Evolutionary conservation across 2,329 filamentous ascomycete species (phyloP).

Genomic region (Chlorencoelia australis): DNA sequence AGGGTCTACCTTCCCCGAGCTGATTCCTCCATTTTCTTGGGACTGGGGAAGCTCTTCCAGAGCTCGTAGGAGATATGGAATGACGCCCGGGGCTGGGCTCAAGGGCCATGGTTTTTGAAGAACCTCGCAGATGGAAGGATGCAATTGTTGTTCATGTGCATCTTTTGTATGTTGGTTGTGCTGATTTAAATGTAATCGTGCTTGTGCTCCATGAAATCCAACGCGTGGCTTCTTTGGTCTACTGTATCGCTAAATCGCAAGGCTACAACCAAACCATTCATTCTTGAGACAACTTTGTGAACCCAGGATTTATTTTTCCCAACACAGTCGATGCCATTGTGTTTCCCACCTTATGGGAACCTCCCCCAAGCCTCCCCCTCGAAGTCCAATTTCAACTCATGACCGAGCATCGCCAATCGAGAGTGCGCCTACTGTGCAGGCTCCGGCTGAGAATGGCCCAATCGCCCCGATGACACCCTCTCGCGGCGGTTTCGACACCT

Average conservation of each 20-base stretch:
- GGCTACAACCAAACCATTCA: too few species aligned
- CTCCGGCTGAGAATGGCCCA: slow-evolving; percentile 16
- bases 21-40: slow-evolving; percentile 69
- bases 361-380: slow-evolving; percentile 8
- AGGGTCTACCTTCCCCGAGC: slow-evolving; percentile 57
- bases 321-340: too few species aligned
- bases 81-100: slow-evolving; percentile 47
- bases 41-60: slow-evolving; percentile 68
- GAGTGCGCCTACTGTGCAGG: slow-evolving; percentile 11
- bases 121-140: slow-evolving; percentile 16
- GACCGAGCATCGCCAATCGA: slow-evolving; percentile 12
- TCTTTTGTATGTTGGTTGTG: slow-evolving; percentile 8
- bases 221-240: slow-evolving; percentile 16
- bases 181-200: too few species aligned
- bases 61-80: slow-evolving; percentile 69
- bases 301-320: background rate
- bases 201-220: slow-evolving; percentile 6
- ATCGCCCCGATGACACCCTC: slow-evolving; percentile 16
- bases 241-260: slow-evolving; percentile 6
- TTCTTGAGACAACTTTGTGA: too few species aligned
- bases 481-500: slow-evolving; percentile 11
- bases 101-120: slow-evolving; percentile 46
- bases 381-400: slow-evolving; percentile 9
- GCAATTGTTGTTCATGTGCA: slow-evolving; percentile 19
- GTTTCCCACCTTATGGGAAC: slow-evolving; percentile 20